phyloP scores from a whole-genome alignment of 2,329 filamentous ascomycete genomes.

The Rhinocladiella mackenziei region DNA sequence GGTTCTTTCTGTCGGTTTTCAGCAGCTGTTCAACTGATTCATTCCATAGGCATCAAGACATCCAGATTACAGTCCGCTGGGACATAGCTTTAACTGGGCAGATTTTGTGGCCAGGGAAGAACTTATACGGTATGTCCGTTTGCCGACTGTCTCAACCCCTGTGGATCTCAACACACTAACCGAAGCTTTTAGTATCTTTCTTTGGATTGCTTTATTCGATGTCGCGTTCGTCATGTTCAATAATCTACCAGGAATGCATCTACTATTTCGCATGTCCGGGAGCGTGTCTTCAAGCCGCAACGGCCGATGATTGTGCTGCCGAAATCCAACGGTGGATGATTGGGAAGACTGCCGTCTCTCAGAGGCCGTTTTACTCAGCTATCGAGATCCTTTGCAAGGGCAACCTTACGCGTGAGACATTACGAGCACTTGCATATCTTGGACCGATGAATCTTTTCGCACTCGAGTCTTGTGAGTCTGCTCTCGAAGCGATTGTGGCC shows the following conservation, averaged over 20 bases:
- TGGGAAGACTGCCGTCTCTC: no score
- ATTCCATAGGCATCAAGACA: slow-evolving; percentile 31
- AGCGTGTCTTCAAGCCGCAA: slow-evolving; percentile 38
- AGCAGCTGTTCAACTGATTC: slow-evolving; percentile 35
- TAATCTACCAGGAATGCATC: slow-evolving; percentile 41
- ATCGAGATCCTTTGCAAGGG: not conserved
- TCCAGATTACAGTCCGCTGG: slow-evolving; percentile 21
- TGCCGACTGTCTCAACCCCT: no score
- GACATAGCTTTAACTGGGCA: slow-evolving; percentile 35
- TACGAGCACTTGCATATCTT: slow-evolving; percentile 1
- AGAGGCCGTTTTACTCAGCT: not conserved
- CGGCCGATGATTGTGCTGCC: slow-evolving; percentile 32
- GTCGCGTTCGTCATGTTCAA: slow-evolving; percentile 43
- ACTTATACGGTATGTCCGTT: slow-evolving; percentile 36
- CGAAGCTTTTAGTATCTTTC: no score
- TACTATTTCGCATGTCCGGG: slow-evolving; percentile 36
- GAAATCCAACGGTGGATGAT: not conserved
- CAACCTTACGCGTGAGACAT: not conserved
- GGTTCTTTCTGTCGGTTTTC: slow-evolving; percentile 28
- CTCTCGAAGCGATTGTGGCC: no score
- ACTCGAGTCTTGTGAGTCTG: slow-evolving; percentile 25
- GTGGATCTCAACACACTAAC: no score
- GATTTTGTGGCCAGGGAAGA: slow-evolving; percentile 37
- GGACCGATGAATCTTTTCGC: slow-evolving; percentile 31
- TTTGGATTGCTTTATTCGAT: slow-evolving; percentile 39